phyloP scores from a whole-genome alignment of 345 rosid species.

The Salix caprea region DNA sequence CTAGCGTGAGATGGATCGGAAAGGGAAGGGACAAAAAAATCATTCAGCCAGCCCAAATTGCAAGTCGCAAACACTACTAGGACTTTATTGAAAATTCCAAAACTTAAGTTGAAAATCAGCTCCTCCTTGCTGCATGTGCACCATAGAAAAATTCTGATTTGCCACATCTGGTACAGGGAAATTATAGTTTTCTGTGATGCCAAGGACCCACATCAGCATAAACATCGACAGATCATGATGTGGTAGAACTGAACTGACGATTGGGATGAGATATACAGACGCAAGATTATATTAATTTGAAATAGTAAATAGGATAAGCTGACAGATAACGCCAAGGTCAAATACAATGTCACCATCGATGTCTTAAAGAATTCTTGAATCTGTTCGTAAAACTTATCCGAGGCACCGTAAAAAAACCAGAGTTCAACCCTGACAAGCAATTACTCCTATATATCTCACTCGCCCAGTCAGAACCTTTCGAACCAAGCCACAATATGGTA shows the following conservation, averaged over 20 bases:
- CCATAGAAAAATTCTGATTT: not conserved
- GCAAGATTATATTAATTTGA: not conserved
- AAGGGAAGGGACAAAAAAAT: no score
- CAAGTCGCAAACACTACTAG: not conserved
- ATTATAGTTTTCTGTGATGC: not conserved
- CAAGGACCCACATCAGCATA: slow-evolving; percentile 10
- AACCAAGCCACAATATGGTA: not conserved
- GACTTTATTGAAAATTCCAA: not conserved
- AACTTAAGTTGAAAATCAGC: not conserved
- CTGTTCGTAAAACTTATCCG: not conserved
- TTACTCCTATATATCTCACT: not conserved
- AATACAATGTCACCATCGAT: slow-evolving; percentile 37
- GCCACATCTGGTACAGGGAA: not conserved
- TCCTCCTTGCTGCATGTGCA: not conserved
- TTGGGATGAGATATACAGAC: not conserved
- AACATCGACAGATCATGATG: not conserved
- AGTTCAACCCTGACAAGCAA: slow-evolving; percentile 11
- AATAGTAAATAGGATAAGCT: slow-evolving; percentile 4
- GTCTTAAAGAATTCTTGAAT: not conserved
- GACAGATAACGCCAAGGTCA: slow-evolving; percentile 40
- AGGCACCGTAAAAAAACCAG: not conserved
- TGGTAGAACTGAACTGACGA: not conserved
- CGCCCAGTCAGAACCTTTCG: not conserved
- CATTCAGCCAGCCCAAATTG: not conserved
- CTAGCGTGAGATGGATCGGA: no score